Evolutionary conservation across 768 basidiomycete species (phyloP), one percentile per base, ranked within the genome.

Genomic region (Hydnomerulius pinastri): DNA sequence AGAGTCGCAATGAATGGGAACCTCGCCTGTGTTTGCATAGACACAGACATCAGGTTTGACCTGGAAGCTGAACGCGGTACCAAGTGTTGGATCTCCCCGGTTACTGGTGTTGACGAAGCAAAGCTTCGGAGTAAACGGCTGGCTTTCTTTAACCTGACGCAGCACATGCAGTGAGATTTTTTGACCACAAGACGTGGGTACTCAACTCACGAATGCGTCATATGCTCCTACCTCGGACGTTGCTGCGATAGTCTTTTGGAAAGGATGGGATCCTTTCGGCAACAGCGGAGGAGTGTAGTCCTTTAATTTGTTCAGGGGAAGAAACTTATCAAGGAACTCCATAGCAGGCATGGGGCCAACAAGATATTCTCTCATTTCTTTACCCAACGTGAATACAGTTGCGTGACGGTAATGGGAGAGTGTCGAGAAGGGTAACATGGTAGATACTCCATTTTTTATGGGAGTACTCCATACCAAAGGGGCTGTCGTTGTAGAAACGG

Each of bases 31-130:
- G 5, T 17, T 15, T 20, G 18, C 21, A 13, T 55, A 55, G 6
- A 55, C 39, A 20, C 30, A 36, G 6, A 46, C 33, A 12, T 50
- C 53, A 3, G 40, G 45, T 39, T 46, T 55, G 44, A 43, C 28
- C 2, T 46, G 13, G 38, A 54, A 50, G 18, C 35, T 6, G 21
- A 32, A 48, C 17, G 18, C 32, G 13, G 15, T 46, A 4, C 30
- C n/a, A n/a, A n/a, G n/a, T n/a, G n/a, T 6, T 9, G 4, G 20
- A 32, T 54, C 53, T 30, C 28, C 43, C 9, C 12, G 43, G 7
- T 2, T 12, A 8, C 43, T 36, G 8, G 47, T 18, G 38, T 54
- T 27, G 7, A 45, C 18, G 4, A 50, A 50, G 4, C 5, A 17
- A 15, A 46, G 29, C 5, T 46, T 12, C 13, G 53, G 43, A 7